These are phyloP conservation scores for Russula brevipes DNA, from an alignment of 768 basidiomycete genomes.

Conservation along the genomic window DNA sequence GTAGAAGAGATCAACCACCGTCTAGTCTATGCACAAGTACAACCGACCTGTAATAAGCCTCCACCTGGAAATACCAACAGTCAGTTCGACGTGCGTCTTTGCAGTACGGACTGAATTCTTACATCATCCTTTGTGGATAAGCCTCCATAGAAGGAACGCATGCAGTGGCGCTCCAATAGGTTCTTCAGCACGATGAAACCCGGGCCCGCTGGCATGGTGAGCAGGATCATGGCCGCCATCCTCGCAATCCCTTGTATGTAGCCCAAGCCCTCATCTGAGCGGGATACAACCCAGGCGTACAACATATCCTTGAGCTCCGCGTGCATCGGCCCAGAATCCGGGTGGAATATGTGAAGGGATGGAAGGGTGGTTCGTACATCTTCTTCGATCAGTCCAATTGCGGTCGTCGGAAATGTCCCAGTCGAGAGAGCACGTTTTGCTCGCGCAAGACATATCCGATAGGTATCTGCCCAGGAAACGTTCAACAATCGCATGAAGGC, in stretches of 20 bases:
- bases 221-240: slow-evolving; percentile 79
- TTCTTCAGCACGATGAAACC: slow-evolving; percentile 84
- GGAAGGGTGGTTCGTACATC: slow-evolving; percentile 75
- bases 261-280: slow-evolving; percentile 75
- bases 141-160: slow-evolving; percentile 81
- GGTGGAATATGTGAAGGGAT: slow-evolving; percentile 73
- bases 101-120: slow-evolving; percentile 34
- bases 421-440: slow-evolving; percentile 65
- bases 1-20: not conserved
- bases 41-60: slow-evolving; percentile 81
- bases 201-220: slow-evolving; percentile 72
- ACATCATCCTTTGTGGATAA: slow-evolving; percentile 70
- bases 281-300: slow-evolving; percentile 81
- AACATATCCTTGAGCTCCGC: slow-evolving; percentile 78
- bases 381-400: slow-evolving; percentile 59
- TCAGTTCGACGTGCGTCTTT: not conserved
- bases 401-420: slow-evolving; percentile 60
- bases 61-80: slow-evolving; percentile 48
- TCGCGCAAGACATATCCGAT: slow-evolving; percentile 62
- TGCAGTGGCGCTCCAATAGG: slow-evolving; percentile 75
- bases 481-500: not conserved
- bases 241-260: slow-evolving; percentile 66
- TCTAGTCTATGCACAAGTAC: not conserved
- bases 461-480: slow-evolving; percentile 50
- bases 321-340: slow-evolving; percentile 72